Base-by-base conservation (phyloP, 2,329 filamentous ascomycete species). In the Epichloe uncinata region DNA sequence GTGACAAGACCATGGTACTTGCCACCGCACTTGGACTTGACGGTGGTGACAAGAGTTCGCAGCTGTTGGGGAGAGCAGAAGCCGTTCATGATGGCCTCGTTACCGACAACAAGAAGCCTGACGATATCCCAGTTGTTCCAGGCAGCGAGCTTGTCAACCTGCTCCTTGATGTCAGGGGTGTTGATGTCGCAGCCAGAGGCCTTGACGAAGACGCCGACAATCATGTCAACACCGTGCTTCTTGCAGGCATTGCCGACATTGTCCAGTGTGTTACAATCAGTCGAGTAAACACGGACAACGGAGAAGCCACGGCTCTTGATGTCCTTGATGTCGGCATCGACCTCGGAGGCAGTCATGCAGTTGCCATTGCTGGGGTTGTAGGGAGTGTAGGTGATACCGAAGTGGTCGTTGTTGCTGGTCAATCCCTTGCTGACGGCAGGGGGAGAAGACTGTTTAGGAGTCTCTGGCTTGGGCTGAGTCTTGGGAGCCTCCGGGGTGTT, bases 141-240 rank as follows among this genome's bases (percentile, higher is more conserved):
- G 53, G 66, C 60, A 67, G 79, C 73, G 66, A 96, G 85, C 53
- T 80, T 78, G 35, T 75, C 69, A 53, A 96, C 76, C 76, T 97
- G 90, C 60, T 78, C 70, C 63, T 81, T 72, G 58, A 88, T 82
- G 50, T 77, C 79, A 51, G 77, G 71, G 61, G 71, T 71, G 57
- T 63, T 63, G 63, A 82, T 77, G 59, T 70, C 70, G 69, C 78
- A 80, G 62, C 75, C 73, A 51, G 78, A 73, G 56, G 69, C 71
- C 69, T 84, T 82, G 66, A 96, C 84, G 74, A 84, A 95, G 72
- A 97, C 77, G 66, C 91, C 91, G 53, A 94, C 71, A 67, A 96
- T 91, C 68, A 96, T 73, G 67, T 84, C 82, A 53, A 96, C 63
- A 53, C 84, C 82, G 66, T 82, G 64, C 59, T 77, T 67, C 61